Conservation (phyloP, 176 grass and related monocot genomes). For the Avena sativa region DNA sequence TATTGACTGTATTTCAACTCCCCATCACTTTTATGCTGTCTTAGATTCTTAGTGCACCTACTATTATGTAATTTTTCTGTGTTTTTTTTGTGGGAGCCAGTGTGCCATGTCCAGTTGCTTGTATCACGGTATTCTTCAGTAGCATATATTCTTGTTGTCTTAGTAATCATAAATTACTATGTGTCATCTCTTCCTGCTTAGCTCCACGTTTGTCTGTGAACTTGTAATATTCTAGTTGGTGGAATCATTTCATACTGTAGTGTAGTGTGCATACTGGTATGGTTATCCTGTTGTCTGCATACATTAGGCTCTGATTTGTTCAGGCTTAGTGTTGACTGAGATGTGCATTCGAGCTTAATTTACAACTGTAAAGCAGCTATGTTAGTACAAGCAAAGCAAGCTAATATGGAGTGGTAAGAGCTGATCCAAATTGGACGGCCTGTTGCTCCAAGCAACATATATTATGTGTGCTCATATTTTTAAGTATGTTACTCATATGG, state of each 20-base stretch:
- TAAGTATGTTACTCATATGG: slow-evolving; percentile 2
- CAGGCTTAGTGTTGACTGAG: not conserved
- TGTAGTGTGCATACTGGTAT: slow-evolving; percentile 13
- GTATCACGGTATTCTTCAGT: slow-evolving; percentile 6
- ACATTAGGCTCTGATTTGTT: slow-evolving; percentile 8
- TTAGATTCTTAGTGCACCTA: not conserved
- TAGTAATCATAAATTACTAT: slow-evolving; percentile 29
- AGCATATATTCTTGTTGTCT: slow-evolving; percentile 6
- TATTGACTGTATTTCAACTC: slow-evolving; percentile 6
- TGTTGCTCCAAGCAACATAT: not conserved
- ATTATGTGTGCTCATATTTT: not conserved
- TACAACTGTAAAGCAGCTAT: not conserved
- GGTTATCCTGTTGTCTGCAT: not conserved
- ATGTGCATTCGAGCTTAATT: not conserved
- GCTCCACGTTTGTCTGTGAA: slow-evolving; percentile 33
- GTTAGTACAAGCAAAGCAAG: not conserved
- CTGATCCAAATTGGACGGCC: not conserved
- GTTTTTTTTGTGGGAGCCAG: not conserved
- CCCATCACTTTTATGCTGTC: not conserved
- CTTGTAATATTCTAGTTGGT: slow-evolving; percentile 28
- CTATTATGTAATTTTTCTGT: not conserved
- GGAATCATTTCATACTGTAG: slow-evolving; percentile 22
- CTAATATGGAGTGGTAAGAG: not conserved
- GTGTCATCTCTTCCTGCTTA: slow-evolving; percentile 16
- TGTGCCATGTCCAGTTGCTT: not conserved